Evolutionary conservation across 257 asterid genomes (phyloP).

Genomic region (Ilex asprella): DNA sequence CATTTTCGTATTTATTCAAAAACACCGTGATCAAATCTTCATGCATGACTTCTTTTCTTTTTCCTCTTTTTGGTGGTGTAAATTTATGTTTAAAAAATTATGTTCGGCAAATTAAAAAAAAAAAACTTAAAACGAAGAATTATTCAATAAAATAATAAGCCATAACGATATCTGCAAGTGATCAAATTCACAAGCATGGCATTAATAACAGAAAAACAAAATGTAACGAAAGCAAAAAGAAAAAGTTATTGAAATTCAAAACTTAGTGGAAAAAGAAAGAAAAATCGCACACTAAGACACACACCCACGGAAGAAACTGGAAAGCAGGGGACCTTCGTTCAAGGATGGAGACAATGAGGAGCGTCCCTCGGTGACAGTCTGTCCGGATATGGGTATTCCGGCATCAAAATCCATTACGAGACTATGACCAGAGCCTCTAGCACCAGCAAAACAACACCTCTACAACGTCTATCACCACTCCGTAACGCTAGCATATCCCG

Average conservation of each 20-base stretch:
- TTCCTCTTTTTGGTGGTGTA: not conserved
- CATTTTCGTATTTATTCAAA: too few relatives aligned
- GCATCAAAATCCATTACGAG: conserved; percentile 27
- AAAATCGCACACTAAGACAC: conserved; percentile 20
- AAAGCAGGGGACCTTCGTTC: conserved; percentile 27
- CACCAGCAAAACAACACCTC: not conserved
- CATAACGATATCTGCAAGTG: conserved; percentile 12
- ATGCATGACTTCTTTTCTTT: not conserved
- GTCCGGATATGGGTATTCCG: conserved; percentile 51
- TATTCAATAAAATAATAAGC: conserved; percentile 3
- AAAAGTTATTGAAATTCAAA: not conserved
- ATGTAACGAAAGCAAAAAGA: not conserved
- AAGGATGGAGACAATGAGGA: conserved; percentile 21
- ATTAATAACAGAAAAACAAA: not conserved
- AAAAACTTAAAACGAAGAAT: not conserved
- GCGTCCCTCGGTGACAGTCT: conserved; percentile 48
- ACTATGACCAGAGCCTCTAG: not conserved
- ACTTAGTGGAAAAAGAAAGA: not conserved
- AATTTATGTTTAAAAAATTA: not conserved
- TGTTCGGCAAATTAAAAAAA: conserved; percentile 5
- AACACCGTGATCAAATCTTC: not conserved
- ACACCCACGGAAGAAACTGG: conserved; percentile 19
- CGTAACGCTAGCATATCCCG: conserved; percentile 3
- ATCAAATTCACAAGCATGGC: conserved; percentile 5
- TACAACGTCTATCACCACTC: conserved; percentile 18